Conservation (phyloP, 176 grass and related monocot genomes). For the Carex parvula region DNA sequence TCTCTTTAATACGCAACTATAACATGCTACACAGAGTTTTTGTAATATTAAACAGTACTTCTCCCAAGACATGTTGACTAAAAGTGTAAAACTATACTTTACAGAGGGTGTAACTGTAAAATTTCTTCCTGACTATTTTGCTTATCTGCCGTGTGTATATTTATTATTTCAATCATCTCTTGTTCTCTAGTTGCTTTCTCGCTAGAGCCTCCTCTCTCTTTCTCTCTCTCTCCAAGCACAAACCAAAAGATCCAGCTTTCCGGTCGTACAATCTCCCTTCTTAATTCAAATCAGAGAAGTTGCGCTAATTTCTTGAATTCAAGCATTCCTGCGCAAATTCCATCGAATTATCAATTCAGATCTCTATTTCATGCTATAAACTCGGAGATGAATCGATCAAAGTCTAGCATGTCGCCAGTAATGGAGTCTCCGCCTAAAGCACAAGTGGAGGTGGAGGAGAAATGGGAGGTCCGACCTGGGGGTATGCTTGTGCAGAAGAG, state of each 20-base stretch:
- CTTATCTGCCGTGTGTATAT: conserved; percentile 16
- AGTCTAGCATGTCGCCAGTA: background rate
- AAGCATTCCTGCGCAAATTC: background rate
- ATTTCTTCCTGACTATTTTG: background rate
- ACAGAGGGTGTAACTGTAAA: conserved; percentile 6
- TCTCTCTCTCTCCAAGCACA: conserved; percentile 1
- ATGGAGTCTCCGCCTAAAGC: background rate
- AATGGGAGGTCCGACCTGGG: conserved; percentile 88
- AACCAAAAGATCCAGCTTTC: conserved; percentile 21
- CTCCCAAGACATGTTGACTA: background rate
- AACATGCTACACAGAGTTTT: background rate
- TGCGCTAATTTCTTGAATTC: background rate
- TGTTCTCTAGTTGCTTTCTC: conserved; percentile 15
- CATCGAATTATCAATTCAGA: conserved; percentile 6
- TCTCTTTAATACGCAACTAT: background rate
- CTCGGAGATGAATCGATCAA: conserved; percentile 28
- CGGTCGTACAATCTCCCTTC: conserved; percentile 9
- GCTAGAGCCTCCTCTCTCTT: conserved; percentile 14
- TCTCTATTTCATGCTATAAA: conserved; percentile 13
- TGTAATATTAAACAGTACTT: background rate
- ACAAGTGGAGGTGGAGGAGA: conserved; percentile 52
- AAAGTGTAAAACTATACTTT: background rate
- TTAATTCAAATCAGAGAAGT: conserved; percentile 6
- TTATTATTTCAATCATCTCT: conserved; percentile 25
- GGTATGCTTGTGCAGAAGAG: conserved; percentile 97